Evolutionary conservation across 306 rosid species (phyloP).

Genomic region (Quercus dentata): DNA sequence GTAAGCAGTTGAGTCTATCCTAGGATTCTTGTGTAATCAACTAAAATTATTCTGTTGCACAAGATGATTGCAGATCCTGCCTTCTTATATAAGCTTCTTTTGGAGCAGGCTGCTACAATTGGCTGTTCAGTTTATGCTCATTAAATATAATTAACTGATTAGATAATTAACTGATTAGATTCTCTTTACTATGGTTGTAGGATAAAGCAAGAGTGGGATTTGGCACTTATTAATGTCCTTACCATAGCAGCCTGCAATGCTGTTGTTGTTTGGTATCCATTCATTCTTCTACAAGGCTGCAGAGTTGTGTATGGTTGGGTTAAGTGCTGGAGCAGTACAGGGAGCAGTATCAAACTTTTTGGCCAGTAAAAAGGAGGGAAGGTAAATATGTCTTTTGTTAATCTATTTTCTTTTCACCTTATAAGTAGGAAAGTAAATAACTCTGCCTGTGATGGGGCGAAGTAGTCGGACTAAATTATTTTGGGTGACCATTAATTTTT

Average conservation of each 20-base stretch:
- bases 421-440: not conserved
- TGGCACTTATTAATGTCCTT: slow-evolving; percentile 89
- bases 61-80: slow-evolving; percentile 99
- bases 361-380: slow-evolving; percentile 78
- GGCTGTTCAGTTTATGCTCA: slow-evolving; percentile 52
- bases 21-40: slow-evolving; percentile 2
- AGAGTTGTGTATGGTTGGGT: slow-evolving; percentile 95
- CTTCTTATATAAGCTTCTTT: slow-evolving; percentile 70
- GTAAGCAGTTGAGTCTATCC: not conserved
- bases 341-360: slow-evolving; percentile 68
- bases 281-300: slow-evolving; percentile 96
- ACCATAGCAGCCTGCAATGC: slow-evolving; percentile 97
- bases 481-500: slow-evolving; percentile 13
- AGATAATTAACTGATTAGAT: not conserved
- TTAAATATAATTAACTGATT: slow-evolving; percentile 18
- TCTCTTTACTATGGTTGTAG: slow-evolving; percentile 35
- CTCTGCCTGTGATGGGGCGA: slow-evolving; percentile 12
- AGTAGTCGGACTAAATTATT: slow-evolving; percentile 6
- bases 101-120: slow-evolving; percentile 83
- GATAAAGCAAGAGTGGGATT: slow-evolving; percentile 98
- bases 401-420: not conserved
- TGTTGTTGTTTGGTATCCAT: slow-evolving; percentile 86
- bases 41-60: slow-evolving; percentile 24
- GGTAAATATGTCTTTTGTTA: slow-evolving; percentile 42
- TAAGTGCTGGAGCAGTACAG: slow-evolving; percentile 88